Base-by-base conservation (phyloP, 2,329 filamentous ascomycete species). In the Triangularia setosa region DNA sequence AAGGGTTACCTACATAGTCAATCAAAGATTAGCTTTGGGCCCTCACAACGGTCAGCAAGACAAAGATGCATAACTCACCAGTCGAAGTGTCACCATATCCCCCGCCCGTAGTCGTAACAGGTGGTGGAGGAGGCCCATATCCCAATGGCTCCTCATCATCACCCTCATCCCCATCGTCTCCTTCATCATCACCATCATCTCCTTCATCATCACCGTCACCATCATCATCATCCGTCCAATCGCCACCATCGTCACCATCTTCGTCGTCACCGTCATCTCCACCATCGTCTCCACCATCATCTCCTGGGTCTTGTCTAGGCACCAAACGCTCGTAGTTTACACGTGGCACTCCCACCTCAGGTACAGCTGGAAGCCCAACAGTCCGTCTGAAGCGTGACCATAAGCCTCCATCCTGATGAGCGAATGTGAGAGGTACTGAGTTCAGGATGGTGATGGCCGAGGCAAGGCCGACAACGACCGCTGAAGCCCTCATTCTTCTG, bases 401-500 rank as follows among this genome's bases (percentile, higher is more conserved):
- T 16, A 71, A 7, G 16, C 62, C 59, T 23, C 25, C 25, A 25
- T 64, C 44, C 44, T 60, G 55, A 52, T 69, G 64, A 25, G 67
- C 69, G 24, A 67, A 23, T 18, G 59, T 64, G 52, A 63, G 40
- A 16, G 71, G 64, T 30, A 72, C 12, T 54, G 58, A 72, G 59
- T 67, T 60, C 16, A 76, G 54, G 23, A 79, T 61, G 57, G 72
- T 33, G 25, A 73, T 63, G 62, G 74, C 75, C 70, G 74, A 77
- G 67, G 75, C 64, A 28, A 79, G 61, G 71, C 74, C 72, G 66
- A 72, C 61, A 67, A 72, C 66, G 60, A 76, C 66, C 70, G 70
- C 70, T 14, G 68, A 74, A 25, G 63, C 70, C 68, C 75, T 78
- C 80, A 82, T 82, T 61, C 35, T 74, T 55, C 9, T 25, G 72